Conservation (phyloP, 2,329 filamentous ascomycete genomes). For the Ophiostoma sp. region DNA sequence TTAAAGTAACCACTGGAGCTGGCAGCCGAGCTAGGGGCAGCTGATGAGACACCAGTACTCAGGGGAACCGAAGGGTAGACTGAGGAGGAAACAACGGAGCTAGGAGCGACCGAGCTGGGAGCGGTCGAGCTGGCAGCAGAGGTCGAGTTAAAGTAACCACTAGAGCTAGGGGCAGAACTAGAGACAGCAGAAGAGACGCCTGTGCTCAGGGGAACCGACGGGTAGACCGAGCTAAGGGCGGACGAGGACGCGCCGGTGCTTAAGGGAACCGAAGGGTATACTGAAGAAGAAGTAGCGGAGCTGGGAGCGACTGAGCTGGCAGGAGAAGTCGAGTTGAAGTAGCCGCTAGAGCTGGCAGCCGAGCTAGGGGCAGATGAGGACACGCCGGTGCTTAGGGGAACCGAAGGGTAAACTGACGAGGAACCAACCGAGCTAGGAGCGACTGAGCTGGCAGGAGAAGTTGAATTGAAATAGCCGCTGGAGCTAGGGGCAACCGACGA, state of each 20-base stretch:
- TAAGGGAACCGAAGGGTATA: not conserved
- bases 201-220: not conserved
- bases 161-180: not conserved
- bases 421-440: not conserved
- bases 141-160: not conserved
- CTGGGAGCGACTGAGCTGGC: not conserved
- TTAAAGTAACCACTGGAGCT: no score
- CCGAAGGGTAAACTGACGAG: not conserved
- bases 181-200: not conserved
- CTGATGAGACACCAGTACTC: not conserved
- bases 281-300: not conserved
- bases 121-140: not conserved
- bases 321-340: not conserved
- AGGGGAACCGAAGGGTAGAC: not conserved
- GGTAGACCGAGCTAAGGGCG: not conserved
- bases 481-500: not conserved
- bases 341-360: not conserved
- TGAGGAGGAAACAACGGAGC: not conserved
- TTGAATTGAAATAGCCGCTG: not conserved
- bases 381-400: not conserved
- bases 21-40: no score
- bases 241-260: not conserved
- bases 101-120: not conserved
- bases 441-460: no score
- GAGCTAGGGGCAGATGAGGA: not conserved